Evolutionary conservation across 371 early-diverging fungal genomes (phyloP).

Genomic region (Actinomortierella wolfii): DNA sequence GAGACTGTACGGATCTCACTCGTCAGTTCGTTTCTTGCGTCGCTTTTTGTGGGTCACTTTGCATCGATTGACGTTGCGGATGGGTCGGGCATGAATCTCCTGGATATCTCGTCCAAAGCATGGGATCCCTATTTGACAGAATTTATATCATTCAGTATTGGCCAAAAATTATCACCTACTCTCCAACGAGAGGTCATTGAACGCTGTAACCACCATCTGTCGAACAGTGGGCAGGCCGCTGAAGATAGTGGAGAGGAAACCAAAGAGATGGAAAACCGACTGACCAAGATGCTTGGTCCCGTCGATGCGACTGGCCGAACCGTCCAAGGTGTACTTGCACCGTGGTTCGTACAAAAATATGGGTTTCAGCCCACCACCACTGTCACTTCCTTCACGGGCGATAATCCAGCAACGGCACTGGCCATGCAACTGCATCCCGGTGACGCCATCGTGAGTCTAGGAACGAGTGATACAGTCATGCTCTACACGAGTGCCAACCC

Average conservation of each 20-base stretch:
- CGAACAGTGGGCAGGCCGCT: slow-evolving; percentile 48
- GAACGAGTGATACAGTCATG: slow-evolving; percentile 82
- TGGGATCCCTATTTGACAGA: slow-evolving; percentile 54
- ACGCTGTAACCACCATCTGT: slow-evolving; percentile 51
- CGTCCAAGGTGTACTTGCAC: slow-evolving; percentile 37
- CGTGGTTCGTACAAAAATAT: slow-evolving; percentile 47
- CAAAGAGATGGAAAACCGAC: neutral
- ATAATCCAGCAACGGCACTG: slow-evolving; percentile 78
- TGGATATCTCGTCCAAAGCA: slow-evolving; percentile 62
- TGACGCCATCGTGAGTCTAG: slow-evolving; percentile 75
- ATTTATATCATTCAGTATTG: slow-evolving; percentile 32
- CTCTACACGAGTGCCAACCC: slow-evolving; percentile 59
- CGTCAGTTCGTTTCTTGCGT: slow-evolving; percentile 74
- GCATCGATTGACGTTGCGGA: slow-evolving; percentile 77
- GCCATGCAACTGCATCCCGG: slow-evolving; percentile 63
- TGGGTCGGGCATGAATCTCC: slow-evolving; percentile 84
- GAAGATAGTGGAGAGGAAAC: slow-evolving; percentile 44
- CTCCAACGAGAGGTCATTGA: slow-evolving; percentile 2
- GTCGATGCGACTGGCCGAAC: slow-evolving; percentile 32
- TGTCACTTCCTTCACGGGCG: slow-evolving; percentile 75
- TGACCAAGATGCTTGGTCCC: slow-evolving; percentile 40
- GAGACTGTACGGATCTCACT: slow-evolving; percentile 65
- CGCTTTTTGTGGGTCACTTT: slow-evolving; percentile 65
- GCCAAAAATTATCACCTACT: slow-evolving; percentile 17
- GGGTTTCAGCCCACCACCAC: slow-evolving; percentile 33